Base-by-base conservation (phyloP, 257 asterid species). In the Handroanthus guayacan region DNA sequence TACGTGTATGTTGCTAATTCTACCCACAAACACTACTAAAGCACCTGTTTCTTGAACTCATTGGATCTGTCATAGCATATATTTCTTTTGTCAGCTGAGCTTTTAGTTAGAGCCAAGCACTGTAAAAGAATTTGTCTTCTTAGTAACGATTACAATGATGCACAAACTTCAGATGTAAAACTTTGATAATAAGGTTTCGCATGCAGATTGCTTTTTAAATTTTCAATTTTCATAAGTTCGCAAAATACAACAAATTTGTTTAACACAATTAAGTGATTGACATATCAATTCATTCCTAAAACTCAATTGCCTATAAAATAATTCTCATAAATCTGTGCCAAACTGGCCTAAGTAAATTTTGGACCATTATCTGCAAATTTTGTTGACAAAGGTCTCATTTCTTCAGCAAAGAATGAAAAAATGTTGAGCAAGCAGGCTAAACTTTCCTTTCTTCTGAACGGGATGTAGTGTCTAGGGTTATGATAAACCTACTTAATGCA, bases 381-480 rank as follows among this genome's bases (percentile, higher is more conserved):
- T 10, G 71, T 55, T 9, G 12, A 13, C 18, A 37, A 16, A 57
- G 25, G 8, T 5, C 48, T n/a, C 55, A 47, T 57, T 45, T 47
- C 58, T 10, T 60, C 36, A 39, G 56, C 58, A 37, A 31, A 72
- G 3, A 50, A 4, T 14, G 6, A 56, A 50, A 56, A 62, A 54
- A 25, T n/a, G 67, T 71, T 68, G 56, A 76, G 45, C 9, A 50
- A 57, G 78, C 73, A 71, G 61, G 16, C 63, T 38, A 43, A 11
- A 14, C 47, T 45, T 56, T 48, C 44, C 34, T 16, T 55, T 10
- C 38, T 11, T 12, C 41, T 56, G 47, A 6, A 48, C 6, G 13
- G 37, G 37, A 54, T 38, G 17, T 14, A 5, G 55, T 8, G 1
- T 51, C 55, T 5, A 37, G 72, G 55, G 11, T 39, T n/a, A 47